These are phyloP conservation scores for Blakeslea trispora DNA, from an alignment of 371 early-diverging fungal genomes.

Conservation along the genomic window DNA sequence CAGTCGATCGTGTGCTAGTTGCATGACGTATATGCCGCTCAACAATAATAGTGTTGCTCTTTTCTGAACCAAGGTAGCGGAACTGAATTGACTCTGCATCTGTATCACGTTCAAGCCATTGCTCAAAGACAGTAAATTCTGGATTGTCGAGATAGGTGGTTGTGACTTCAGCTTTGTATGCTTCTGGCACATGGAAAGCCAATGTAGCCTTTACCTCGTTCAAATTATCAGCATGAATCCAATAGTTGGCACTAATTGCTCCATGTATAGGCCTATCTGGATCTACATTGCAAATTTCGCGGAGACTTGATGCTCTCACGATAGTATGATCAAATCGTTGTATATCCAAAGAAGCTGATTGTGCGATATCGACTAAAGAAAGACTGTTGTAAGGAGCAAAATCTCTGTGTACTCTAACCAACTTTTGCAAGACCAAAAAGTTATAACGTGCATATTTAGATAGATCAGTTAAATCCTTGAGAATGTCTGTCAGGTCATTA, in stretches of 20 bases:
- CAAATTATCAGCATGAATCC: slow-evolving; percentile 98
- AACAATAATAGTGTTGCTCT: slow-evolving; percentile 76
- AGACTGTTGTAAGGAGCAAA: slow-evolving; percentile 32
- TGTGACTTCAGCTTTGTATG: slow-evolving; percentile 86
- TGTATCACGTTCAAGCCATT: slow-evolving; percentile 90
- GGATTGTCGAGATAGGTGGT: slow-evolving; percentile 97
- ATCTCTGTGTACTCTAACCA: slow-evolving; percentile 87
- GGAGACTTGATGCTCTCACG: slow-evolving; percentile 84
- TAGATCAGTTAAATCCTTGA: slow-evolving; percentile 87
- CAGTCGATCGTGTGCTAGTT: slow-evolving; percentile 38
- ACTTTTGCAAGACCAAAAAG: slow-evolving; percentile 92
- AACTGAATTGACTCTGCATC: slow-evolving; percentile 92
- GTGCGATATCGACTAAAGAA: slow-evolving; percentile 32
- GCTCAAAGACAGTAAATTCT: slow-evolving; percentile 87
- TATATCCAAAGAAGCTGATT: slow-evolving; percentile 35
- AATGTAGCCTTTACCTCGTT: slow-evolving; percentile 93
- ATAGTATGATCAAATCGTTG: slow-evolving; percentile 81
- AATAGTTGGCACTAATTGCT: slow-evolving; percentile 89
- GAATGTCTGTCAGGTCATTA: slow-evolving; percentile 75
- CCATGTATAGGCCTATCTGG: slow-evolving; percentile 76
- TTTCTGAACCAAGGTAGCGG: slow-evolving; percentile 83
- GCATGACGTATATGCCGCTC: slow-evolving; percentile 99
- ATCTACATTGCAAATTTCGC: slow-evolving; percentile 77
- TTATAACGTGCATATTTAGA: slow-evolving; percentile 94
- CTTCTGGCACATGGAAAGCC: slow-evolving; percentile 89